Base-by-base conservation (phyloP, 2,329 filamentous ascomycete species). In the Trematosphaeria pertusa region DNA sequence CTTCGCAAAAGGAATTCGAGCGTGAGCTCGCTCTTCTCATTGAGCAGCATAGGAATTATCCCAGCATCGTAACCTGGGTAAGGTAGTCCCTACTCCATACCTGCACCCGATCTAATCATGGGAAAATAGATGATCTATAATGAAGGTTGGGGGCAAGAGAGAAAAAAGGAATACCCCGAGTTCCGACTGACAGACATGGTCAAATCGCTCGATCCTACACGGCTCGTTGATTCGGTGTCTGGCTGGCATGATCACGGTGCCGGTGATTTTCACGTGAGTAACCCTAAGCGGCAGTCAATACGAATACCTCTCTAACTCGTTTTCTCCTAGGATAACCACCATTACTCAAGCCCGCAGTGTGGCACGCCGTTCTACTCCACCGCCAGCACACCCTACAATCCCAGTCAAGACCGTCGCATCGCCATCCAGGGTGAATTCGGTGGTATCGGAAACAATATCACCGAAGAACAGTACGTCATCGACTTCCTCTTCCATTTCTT, bases 351-450 rank as follows among this genome's bases (percentile, higher is more conserved):
- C 32, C 84, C 87, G 0, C 86, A 89, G 58, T 89, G 87, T 49
- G 87, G 87, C 5, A 81, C 85, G 0, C 87, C 87, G 0, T 88
- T 84, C 61, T 87, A 86, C 68, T 87, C 85, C 0, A 75, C 73
- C 3, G 3, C 77, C 73, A 4, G 85, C 81, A 1, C 84, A 79
- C 59, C 65, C 1, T 69, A 68, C 45, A 64, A 86, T 86, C 51
- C 71, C 77, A 26, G 30, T 8, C 28, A 24, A 11, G 21, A 28
- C 0, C 72, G 57, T 4, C 80, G 87, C 1, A 87, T 89, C 22
- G 86, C 81, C 0, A 79, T 89, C 55, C 86, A 88, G 52, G 87
- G 87, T 20, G 87, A 89, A 58, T 89, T 88, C 46, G 87, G 86
- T 3, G 87, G 87, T 0, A 79, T 88, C 10, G 87, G 87, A 0